Base-by-base conservation (phyloP, 2,329 filamentous ascomycete species). In the Aspergillus unguis region DNA sequence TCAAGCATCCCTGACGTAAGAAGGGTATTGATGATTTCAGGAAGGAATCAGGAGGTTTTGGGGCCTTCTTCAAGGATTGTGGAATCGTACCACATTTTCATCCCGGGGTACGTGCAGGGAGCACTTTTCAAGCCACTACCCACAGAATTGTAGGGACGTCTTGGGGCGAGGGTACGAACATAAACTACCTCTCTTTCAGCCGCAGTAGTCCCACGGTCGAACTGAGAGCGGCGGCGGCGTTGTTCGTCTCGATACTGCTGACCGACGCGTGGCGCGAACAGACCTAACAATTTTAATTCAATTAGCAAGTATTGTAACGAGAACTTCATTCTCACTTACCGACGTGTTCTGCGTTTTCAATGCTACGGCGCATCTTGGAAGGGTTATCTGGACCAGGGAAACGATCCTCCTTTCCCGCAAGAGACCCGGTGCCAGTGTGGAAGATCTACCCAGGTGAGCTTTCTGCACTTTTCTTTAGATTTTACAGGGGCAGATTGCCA, bases 281-380 rank as follows among this genome's bases (percentile, higher is more conserved):
- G 80, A 10, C 60, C 61, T 64, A 31, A 32, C n/a, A 27, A 9
- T 27, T 45, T 8, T 26, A 7, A 5, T 23, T 38, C 28, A 44
- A 10, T 41, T 31, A 33, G 25, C 3, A 4, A n/a, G 11, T 6
- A 32, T 25, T 11, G 38, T 35, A 9, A 6, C 11, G 10, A 23
- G 37, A 10, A 37, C 35, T 38, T 40, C 54, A 42, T 44, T 49
- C 11, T 50, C 48, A 79, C 85, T 69, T 68, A 84, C 91, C 91
- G 60, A 92, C 84, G 65, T 90, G 85, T 66, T 90, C 87, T 1
- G 90, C 90, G 67, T 94, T 95, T 67, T 95, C 88, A 55, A 88
- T 87, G 60, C 88, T 94, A 55, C 91, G 83, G 73, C 90, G 87
- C 79, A 94, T 86, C 75, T 96, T 96, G 0, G 87, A 88, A 50